A percentile compares a stretch with the other conserved stretches of the same genome.
phyloP scores from a whole-genome alignment of 768 basidiomycete species.

The Lactarius quietus region DNA sequence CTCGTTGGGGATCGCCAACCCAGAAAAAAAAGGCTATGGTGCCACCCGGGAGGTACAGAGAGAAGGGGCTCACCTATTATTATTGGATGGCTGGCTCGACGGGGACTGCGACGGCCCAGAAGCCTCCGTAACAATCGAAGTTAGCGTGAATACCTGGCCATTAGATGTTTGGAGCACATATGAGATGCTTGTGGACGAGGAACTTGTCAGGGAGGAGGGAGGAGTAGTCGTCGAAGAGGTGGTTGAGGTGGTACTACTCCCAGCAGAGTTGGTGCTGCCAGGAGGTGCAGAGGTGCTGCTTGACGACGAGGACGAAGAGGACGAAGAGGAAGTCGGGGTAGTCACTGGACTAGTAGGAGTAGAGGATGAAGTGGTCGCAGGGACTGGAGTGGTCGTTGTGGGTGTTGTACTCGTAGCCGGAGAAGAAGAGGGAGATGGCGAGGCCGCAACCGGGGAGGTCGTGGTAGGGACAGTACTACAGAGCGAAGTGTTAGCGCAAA shows the following conservation, averaged over 20 bases:
- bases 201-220: background rate
- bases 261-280: constrained; percentile 2
- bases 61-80: constrained; percentile 25
- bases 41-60: background rate
- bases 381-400: constrained; percentile 3
- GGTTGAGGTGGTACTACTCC: constrained; percentile 14
- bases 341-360: background rate
- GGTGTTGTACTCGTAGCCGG: constrained; percentile 2
- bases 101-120: background rate
- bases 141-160: constrained; percentile 23
- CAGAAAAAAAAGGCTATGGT: no score
- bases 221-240: background rate
- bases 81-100: background rate
- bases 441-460: background rate
- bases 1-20: background rate
- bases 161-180: constrained; percentile 10
- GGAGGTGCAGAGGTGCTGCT: background rate
- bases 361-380: background rate
- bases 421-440: constrained; percentile 10
- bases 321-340: background rate
- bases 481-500: background rate
- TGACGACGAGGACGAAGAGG: constrained; percentile 1
- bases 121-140: constrained; percentile 21
- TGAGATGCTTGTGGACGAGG: constrained; percentile 1
- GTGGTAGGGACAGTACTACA: background rate